Conservation (phyloP, 2,329 filamentous ascomycete species). For the Akanthomyces lecanii region DNA sequence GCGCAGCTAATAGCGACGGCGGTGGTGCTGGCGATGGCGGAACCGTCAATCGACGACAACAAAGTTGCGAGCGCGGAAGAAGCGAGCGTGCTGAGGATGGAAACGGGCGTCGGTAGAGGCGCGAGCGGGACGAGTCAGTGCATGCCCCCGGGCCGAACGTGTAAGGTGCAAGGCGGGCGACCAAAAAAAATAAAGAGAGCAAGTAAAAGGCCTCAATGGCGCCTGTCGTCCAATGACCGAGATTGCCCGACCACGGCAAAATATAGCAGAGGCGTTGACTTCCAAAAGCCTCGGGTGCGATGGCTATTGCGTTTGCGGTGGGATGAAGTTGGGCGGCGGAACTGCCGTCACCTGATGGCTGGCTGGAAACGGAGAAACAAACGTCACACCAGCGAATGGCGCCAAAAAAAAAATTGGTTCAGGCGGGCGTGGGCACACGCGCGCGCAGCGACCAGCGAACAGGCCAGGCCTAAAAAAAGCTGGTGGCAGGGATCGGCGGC, state of each 20-base stretch:
- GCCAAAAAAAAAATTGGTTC: not conserved
- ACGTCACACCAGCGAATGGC: conserved; percentile 8
- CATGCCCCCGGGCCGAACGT: conserved; percentile 2
- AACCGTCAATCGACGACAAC: not conserved
- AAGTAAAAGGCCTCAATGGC: not conserved
- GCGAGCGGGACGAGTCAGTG: conserved; percentile 15
- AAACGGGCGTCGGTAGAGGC: conserved; percentile 10
- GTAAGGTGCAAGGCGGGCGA: not conserved
- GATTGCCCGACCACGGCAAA: conserved; percentile 3
- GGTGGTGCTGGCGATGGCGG: too few relatives aligned
- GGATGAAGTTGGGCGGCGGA: conserved; percentile 7
- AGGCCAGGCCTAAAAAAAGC: not conserved
- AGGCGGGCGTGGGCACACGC: not conserved
- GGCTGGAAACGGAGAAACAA: not conserved
- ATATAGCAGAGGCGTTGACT: not conserved
- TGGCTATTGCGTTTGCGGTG: not conserved
- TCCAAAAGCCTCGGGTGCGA: not conserved
- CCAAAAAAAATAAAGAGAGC: not conserved
- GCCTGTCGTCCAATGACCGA: not conserved
- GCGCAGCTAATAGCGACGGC: not conserved
- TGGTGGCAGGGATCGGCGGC: conserved; percentile 8
- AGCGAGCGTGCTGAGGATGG: not conserved
- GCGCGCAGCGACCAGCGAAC: not conserved
- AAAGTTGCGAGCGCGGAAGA: not conserved
- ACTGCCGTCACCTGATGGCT: conserved; percentile 9